These are phyloP conservation scores for Pseudocercospora crystallina DNA, from an alignment of 2,329 filamentous ascomycete genomes.

Conservation along the genomic window DNA sequence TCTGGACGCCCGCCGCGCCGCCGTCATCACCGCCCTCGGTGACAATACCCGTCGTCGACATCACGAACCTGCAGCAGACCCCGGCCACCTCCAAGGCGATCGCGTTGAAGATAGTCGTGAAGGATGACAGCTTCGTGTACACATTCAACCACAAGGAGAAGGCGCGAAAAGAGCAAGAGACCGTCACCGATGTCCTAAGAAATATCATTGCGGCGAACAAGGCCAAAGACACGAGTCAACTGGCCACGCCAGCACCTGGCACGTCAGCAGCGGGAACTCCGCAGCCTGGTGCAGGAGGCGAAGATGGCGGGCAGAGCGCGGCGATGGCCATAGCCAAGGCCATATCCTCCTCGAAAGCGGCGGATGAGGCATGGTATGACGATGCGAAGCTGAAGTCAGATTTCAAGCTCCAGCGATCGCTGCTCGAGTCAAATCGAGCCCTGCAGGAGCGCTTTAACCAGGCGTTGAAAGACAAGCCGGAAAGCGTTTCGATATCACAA, in stretches of 20 bases:
- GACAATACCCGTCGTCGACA: constrained; percentile 69
- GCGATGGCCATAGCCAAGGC: constrained; percentile 78
- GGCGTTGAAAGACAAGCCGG: constrained; percentile 77
- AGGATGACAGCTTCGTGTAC: constrained; percentile 76
- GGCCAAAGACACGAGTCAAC: constrained; percentile 42
- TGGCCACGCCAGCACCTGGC: constrained; percentile 33
- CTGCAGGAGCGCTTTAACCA: constrained; percentile 86
- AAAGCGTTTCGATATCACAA: constrained; percentile 73
- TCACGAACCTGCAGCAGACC: constrained; percentile 94
- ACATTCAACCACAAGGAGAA: constrained; percentile 77
- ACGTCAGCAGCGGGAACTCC: constrained; percentile 20
- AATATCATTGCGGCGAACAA: constrained; percentile 72
- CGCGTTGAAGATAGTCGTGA: constrained; percentile 88
- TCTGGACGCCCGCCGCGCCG: constrained; percentile 73
- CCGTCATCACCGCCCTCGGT: constrained; percentile 63
- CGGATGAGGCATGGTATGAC: constrained; percentile 70
- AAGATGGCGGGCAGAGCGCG: constrained; percentile 32
- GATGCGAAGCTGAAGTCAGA: constrained; percentile 76
- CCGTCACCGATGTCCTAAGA: constrained; percentile 78
- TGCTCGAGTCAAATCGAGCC: constrained; percentile 73
- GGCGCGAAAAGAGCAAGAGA: constrained; percentile 79
- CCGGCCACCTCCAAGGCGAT: constrained; percentile 85
- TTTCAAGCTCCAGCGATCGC: constrained; percentile 79
- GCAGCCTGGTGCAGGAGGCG: constrained; percentile 16
- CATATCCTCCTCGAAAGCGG: constrained; percentile 52